Base-by-base conservation (phyloP, 768 basidiomycete genomes). In the Collybiopsis luxurians region DNA sequence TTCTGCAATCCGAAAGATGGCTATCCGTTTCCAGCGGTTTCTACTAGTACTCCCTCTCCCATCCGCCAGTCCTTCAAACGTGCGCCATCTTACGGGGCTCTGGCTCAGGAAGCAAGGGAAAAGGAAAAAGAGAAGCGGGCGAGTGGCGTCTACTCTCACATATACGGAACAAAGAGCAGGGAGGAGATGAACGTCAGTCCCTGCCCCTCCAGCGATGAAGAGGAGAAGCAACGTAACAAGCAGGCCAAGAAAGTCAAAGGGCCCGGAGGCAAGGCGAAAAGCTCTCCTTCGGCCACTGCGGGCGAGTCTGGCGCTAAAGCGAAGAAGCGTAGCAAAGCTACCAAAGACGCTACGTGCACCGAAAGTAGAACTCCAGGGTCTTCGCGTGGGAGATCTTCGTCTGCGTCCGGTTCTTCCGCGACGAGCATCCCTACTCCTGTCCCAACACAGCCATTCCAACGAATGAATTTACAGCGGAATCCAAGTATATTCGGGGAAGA, bases 161-260 rank as follows among this genome's bases (percentile, higher is more conserved):
- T 54, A 56, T 57, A 48, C 26, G 19, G 59, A 9, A 17, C 30
- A 15, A 50, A 27, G 21, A 40, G 21, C 19, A 56, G 47, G 27
- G 57, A 46, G 40, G 36, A 52, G 55, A 42, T 55, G 42, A 40
- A 44, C 67, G 77, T 65, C 66, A 71, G 64, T 60, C 73, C 46
- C 67, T 76, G 72, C 66, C 72, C 82, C 23, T 88, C 89, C 12
- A 87, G 86, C 19, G 89, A 91, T 63, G 89, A 90, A 60, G 89
- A 90, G 64, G 88, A 91, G 71, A 85, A 84, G 67, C 63, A 77
- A 23, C 80, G 87, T 36, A 78, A 75, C 39, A 76, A 75, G 60
- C 76, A 75, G 34, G 84, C 77, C 23, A 91, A 90, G 79, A 89
- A 86, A 19, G 42, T 23, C 6, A 54, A 54, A 24, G 53, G 70